Evolutionary conservation across 139 green algal species (phyloP).

Genomic region (Gonium pectorale): DNA sequence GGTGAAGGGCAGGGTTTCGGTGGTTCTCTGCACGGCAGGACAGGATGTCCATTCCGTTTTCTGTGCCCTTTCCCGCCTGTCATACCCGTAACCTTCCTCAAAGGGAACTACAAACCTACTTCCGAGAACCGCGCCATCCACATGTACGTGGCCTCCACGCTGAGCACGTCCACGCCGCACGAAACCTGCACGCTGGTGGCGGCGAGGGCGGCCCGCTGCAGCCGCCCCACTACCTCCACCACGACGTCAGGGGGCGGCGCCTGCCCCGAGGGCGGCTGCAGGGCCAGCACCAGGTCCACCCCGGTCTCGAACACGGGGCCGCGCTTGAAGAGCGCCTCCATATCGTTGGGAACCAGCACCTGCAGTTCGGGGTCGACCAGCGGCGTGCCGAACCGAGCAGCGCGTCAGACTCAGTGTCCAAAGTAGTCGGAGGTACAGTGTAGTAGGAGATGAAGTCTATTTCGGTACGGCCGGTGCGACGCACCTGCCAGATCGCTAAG

Average conservation of each 20-base stretch:
- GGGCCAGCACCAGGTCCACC: slow-evolving; percentile 43
- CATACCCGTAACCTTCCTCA: not conserved
- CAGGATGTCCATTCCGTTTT: not conserved
- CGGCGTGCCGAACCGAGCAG: no score
- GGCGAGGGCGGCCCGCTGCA: slow-evolving; percentile 36
- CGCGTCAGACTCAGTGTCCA: no score
- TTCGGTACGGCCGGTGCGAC: no score
- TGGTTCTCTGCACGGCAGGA: not conserved
- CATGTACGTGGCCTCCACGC: not conserved
- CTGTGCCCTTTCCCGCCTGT: not conserved
- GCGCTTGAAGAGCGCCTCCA: slow-evolving; percentile 55
- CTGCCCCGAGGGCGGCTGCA: slow-evolving; percentile 7
- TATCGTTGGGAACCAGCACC: slow-evolving; percentile 47
- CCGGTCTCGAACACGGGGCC: slow-evolving; percentile 47
- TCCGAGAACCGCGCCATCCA: slow-evolving; percentile 12
- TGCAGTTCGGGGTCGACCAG: not conserved
- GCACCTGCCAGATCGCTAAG: slow-evolving; percentile 9
- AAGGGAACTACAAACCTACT: not conserved
- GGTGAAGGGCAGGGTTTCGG: not conserved
- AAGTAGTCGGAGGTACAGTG: no score
- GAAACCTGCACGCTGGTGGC: slow-evolving; percentile 43
- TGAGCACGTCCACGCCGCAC: slow-evolving; percentile 20
- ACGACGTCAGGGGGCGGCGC: not conserved
- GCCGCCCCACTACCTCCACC: slow-evolving; percentile 5
- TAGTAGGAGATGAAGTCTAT: no score